phyloP scores from a whole-genome alignment of 179 eudicot species.

The Nepenthes alata region DNA sequence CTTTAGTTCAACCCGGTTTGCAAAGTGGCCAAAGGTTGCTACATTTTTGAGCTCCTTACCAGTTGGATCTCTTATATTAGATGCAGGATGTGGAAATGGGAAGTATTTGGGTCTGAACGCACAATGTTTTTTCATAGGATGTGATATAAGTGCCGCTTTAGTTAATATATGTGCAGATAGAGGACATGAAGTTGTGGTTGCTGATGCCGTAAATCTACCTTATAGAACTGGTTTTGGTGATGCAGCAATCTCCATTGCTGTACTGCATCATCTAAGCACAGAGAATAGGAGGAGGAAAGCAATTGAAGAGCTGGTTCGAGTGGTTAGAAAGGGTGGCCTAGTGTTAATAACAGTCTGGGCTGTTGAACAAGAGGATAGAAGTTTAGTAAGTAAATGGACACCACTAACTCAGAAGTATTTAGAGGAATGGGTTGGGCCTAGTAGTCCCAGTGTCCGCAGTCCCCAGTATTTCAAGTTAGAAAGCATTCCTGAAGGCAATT shows the following conservation, averaged over 20 bases:
- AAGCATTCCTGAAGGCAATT: constrained; percentile 81
- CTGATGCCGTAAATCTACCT: constrained; percentile 92
- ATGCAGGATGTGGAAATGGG: constrained; percentile 97
- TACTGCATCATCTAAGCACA: constrained; percentile 83
- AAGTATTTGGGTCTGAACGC: constrained; percentile 78
- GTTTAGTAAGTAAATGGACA: constrained; percentile 74
- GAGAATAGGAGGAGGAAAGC: constrained; percentile 69
- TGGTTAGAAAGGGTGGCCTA: constrained; percentile 66
- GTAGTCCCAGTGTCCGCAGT: constrained; percentile 52
- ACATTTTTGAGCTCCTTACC: constrained; percentile 58
- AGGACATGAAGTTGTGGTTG: constrained; percentile 78
- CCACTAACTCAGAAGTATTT: constrained; percentile 56
- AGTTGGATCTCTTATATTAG: constrained; percentile 64
- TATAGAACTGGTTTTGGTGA: constrained; percentile 70
- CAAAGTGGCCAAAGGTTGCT: constrained; percentile 96
- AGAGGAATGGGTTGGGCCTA: constrained; percentile 89
- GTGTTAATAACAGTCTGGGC: constrained; percentile 95
- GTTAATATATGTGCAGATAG: constrained; percentile 63
- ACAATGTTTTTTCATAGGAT: constrained; percentile 62
- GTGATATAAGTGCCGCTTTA: constrained; percentile 75
- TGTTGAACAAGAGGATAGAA: constrained; percentile 75
- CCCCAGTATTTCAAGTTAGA: constrained; percentile 35
- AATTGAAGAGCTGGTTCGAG: constrained; percentile 74
- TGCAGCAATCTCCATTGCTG: constrained; percentile 92
- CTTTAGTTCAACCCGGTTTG: constrained; percentile 88